Evolutionary conservation across 148 eudicot genomes (phyloP).

Genomic region (Persicaria tinctoria): DNA sequence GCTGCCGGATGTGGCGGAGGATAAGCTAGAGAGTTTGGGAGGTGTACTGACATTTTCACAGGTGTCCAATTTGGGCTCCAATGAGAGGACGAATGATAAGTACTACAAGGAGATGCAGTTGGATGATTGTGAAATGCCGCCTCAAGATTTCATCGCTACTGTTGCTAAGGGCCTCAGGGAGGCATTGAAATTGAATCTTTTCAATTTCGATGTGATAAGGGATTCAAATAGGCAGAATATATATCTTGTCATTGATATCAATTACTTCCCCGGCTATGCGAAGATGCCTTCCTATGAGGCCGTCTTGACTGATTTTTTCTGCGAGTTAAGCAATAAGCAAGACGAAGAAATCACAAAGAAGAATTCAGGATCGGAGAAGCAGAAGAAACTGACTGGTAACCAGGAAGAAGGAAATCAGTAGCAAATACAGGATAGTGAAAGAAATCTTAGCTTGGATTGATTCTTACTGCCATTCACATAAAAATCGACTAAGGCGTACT

Average conservation of each 20-base stretch:
- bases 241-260: conserved; percentile 81
- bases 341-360: conserved; percentile 10
- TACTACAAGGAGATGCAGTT: conserved; percentile 39
- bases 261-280: conserved; percentile 90
- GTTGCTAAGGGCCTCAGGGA: conserved; percentile 44
- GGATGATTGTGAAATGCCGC: conserved; percentile 63
- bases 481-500: neutral
- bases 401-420: conserved; percentile 20
- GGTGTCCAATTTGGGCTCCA: conserved; percentile 47
- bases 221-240: conserved; percentile 47
- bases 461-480: neutral
- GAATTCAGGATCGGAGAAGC: neutral
- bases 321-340: conserved; percentile 37
- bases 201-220: conserved; percentile 73
- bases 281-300: conserved; percentile 71
- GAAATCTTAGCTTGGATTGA: conserved; percentile 10
- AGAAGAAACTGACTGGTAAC: conserved; percentile 3
- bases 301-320: conserved; percentile 63
- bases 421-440: conserved; percentile 15
- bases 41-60: conserved; percentile 58
- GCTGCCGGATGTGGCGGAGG: conserved; percentile 56
- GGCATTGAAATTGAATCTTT: conserved; percentile 44
- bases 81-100: conserved; percentile 38
- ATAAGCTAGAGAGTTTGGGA: conserved; percentile 30
- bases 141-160: conserved; percentile 31